phyloP scores from a whole-genome alignment of 1,284 basidiomycete species.

The Uromyces viciae-fabae region DNA sequence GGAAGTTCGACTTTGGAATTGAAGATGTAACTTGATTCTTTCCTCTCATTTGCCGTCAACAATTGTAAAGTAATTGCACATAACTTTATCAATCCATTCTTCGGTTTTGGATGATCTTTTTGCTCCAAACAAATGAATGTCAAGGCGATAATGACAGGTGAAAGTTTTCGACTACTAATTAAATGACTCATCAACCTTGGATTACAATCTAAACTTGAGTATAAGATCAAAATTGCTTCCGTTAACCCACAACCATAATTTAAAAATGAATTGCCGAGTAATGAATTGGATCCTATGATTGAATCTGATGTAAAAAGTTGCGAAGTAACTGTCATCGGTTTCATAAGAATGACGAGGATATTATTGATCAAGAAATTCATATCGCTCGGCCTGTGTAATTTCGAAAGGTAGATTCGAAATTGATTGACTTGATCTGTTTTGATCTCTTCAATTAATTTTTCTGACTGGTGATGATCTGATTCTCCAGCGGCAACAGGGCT shows the following conservation, averaged over 20 bases:
- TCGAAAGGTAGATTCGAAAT: slow-evolving; percentile 39
- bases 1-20: slow-evolving; percentile 38
- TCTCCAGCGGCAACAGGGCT: not conserved
- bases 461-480: not conserved
- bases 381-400: slow-evolving; percentile 36
- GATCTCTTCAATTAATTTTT: not conserved
- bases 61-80: slow-evolving; percentile 37
- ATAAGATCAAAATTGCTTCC: slow-evolving; percentile 28
- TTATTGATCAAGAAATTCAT: slow-evolving; percentile 32
- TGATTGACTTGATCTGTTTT: not conserved
- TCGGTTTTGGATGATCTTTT: slow-evolving; percentile 31
- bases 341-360: slow-evolving; percentile 29
- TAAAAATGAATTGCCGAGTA: not conserved
- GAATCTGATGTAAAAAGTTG: slow-evolving; percentile 30
- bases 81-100: slow-evolving; percentile 28
- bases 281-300: slow-evolving; percentile 1
- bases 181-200: slow-evolving; percentile 19
- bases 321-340: slow-evolving; percentile 40
- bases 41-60: slow-evolving; percentile 24
- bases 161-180: not conserved
- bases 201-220: slow-evolving; percentile 26
- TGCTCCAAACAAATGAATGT: slow-evolving; percentile 40
- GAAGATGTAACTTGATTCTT: slow-evolving; percentile 15
- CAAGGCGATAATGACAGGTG: slow-evolving; percentile 23
- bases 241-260: slow-evolving; percentile 16